Conservation (phyloP, 306 rosid genomes). For the Mucuna pruriens region DNA sequence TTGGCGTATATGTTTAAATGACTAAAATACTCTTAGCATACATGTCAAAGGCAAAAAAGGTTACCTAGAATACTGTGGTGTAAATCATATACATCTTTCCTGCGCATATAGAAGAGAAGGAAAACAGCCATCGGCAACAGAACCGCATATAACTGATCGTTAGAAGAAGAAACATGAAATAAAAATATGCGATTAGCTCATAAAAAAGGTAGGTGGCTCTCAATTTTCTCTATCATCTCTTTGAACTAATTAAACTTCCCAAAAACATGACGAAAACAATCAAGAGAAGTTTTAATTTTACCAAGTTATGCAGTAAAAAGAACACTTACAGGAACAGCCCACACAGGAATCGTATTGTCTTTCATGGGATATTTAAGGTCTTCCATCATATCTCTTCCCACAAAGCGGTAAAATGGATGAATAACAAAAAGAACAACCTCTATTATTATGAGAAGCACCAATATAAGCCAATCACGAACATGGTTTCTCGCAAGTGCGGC, state of each 20-base stretch:
- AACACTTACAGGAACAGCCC: constrained; percentile 90
- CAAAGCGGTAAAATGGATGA: constrained; percentile 87
- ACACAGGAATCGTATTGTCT: constrained; percentile 79
- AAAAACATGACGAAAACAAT: not conserved
- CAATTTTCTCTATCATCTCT: not conserved
- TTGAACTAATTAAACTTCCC: constrained; percentile 18
- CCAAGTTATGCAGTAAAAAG: not conserved
- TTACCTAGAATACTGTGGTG: constrained; percentile 88
- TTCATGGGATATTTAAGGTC: constrained; percentile 88
- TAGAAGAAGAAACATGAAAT: constrained; percentile 26
- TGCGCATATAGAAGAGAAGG: constrained; percentile 64
- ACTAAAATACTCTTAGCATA: not conserved
- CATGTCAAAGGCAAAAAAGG: not conserved
- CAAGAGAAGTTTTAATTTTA: not conserved
- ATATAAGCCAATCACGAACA: constrained; percentile 76
- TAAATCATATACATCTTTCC: constrained; percentile 89
- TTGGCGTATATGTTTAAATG: too few species aligned
- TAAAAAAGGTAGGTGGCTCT: not conserved
- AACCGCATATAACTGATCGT: constrained; percentile 74
- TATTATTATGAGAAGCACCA: constrained; percentile 66
- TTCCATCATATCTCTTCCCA: constrained; percentile 90
- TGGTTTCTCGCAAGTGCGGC: constrained; percentile 75
- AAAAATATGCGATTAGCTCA: not conserved
- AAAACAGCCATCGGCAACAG: constrained; percentile 76
- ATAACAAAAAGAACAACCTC: constrained; percentile 53